These are phyloP conservation scores for Theobroma grandiflorum DNA, from an alignment of 441 rosid species.

Conservation along the genomic window DNA sequence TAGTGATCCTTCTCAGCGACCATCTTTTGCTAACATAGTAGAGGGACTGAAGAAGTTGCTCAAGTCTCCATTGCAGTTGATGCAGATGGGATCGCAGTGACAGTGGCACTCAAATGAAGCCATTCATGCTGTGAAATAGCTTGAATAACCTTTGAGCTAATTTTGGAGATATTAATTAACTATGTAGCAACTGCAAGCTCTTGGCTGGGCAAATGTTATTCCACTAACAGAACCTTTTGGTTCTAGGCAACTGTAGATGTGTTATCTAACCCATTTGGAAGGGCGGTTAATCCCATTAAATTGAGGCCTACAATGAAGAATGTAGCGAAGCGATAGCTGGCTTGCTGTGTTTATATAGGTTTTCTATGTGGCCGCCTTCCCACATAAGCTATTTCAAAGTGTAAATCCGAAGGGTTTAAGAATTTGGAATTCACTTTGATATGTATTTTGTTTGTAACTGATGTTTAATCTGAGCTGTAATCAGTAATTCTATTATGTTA, in stretches of 20 bases:
- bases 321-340: conserved; percentile 8
- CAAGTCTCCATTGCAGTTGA: conserved; percentile 74
- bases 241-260: conserved; percentile 45
- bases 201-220: neutral
- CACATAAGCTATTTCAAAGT: conserved; percentile 9
- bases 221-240: conserved; percentile 34
- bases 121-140: neutral
- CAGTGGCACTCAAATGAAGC: neutral
- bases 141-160: neutral
- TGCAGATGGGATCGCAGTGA: conserved; percentile 61
- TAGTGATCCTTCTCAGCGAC: conserved; percentile 82
- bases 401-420: conserved; percentile 28
- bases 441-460: conserved; percentile 14
- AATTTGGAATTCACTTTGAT: conserved; percentile 30
- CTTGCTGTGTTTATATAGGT: conserved; percentile 26
- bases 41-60: conserved; percentile 77
- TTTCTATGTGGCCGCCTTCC: conserved; percentile 27
- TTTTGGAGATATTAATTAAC: conserved; percentile 21
- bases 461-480: neutral
- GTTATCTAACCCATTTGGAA: conserved; percentile 43
- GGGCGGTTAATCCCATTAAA: conserved; percentile 18
- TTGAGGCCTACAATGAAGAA: conserved; percentile 21
- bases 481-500: neutral
- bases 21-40: conserved; percentile 72
- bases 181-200: neutral